Evolutionary conservation across 495 filamentous ascomycete genomes (phyloP).

Genomic region (Lindgomyces ingoldianus): DNA sequence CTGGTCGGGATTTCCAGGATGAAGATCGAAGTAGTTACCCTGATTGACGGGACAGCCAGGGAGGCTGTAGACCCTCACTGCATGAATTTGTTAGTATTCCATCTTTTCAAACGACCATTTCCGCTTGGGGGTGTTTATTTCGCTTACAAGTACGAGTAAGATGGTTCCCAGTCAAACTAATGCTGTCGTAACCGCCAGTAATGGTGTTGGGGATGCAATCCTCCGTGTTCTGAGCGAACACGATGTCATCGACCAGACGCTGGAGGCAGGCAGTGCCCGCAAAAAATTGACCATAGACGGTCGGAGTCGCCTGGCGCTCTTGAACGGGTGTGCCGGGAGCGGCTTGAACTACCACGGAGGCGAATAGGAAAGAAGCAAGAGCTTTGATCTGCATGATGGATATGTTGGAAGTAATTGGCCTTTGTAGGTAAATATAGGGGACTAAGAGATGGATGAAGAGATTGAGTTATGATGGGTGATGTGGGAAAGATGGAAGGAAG

Average conservation of each 20-base stretch:
- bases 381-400: constrained; percentile 13
- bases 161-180: constrained; percentile 10
- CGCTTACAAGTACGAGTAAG: constrained; percentile 11
- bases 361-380: constrained; percentile 8
- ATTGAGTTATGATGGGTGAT: too few relatives aligned
- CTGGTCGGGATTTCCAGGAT: not conserved
- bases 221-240: not conserved
- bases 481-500: too few relatives aligned
- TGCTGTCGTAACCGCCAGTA: not conserved
- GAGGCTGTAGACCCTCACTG: constrained; percentile 2
- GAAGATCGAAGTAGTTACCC: constrained; percentile 10
- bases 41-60: not conserved
- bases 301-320: constrained; percentile 21
- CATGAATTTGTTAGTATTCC: not conserved
- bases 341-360: not conserved
- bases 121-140: not conserved
- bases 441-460: too few relatives aligned
- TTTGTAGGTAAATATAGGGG: too few relatives aligned
- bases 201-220: constrained; percentile 1
- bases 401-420: too few relatives aligned
- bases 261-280: constrained; percentile 8
- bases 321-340: constrained; percentile 11
- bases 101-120: not conserved
- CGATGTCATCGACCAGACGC: constrained; percentile 12
- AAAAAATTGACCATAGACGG: constrained; percentile 18